phyloP scores from a whole-genome alignment of 495 filamentous ascomycete genomes.

The Immersiella caudata region DNA sequence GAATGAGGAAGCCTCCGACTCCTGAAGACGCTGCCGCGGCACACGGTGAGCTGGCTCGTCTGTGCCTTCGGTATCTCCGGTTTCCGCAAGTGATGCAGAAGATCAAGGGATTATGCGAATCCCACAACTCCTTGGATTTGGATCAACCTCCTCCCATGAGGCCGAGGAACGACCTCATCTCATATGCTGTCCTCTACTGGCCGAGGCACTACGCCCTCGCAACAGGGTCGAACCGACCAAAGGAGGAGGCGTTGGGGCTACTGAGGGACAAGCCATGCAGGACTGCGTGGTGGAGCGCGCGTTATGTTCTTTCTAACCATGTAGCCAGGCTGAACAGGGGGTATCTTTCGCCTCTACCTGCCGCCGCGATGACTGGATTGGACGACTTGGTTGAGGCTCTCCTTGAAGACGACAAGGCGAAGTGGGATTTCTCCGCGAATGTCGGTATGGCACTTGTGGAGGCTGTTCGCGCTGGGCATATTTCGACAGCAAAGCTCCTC shows the following conservation, averaged over 20 bases:
- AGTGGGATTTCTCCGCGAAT: background rate
- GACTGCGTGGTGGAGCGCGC: background rate
- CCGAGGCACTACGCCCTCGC: background rate
- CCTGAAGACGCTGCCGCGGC: background rate
- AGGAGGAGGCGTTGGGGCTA: background rate
- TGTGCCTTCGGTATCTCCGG: background rate
- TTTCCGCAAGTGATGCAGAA: background rate
- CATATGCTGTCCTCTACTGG: conserved; percentile 6
- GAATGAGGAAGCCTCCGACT: background rate
- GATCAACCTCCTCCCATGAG: background rate
- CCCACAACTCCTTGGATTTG: background rate
- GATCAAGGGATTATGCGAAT: background rate
- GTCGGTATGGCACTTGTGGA: background rate
- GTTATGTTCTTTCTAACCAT: conserved; percentile 3
- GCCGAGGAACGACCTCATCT: conserved; percentile 1
- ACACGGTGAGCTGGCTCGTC: background rate
- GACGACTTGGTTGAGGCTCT: background rate
- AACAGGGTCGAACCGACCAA: background rate
- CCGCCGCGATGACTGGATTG: background rate
- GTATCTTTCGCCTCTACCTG: background rate
- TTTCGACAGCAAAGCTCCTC: background rate
- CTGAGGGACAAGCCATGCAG: background rate
- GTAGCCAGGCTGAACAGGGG: background rate
- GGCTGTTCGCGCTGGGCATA: background rate
- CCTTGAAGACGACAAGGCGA: background rate